phyloP scores from a whole-genome alignment of 2,329 filamentous ascomycete genomes.

The Emmonsiellopsis sp. region DNA sequence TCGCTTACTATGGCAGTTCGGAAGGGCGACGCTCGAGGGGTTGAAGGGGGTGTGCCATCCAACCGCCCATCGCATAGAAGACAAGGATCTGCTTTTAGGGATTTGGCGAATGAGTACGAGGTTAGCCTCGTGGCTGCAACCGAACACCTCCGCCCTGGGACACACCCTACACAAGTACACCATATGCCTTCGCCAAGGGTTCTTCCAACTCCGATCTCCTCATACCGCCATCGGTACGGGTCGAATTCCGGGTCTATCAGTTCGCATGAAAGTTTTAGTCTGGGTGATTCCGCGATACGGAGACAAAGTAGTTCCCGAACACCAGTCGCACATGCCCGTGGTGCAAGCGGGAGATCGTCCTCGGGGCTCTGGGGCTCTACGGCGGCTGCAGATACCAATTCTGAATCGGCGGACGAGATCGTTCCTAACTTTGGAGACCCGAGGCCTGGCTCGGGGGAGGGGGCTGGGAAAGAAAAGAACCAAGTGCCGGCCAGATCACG shows the following conservation, averaged over 20 bases:
- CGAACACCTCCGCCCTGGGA: conserved; percentile 49
- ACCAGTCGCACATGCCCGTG: neutral
- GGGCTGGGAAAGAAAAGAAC: neutral
- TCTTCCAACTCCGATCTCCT: conserved; percentile 17
- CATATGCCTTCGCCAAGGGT: conserved; percentile 15
- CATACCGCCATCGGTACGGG: conserved; percentile 26
- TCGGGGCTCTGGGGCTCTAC: conserved; percentile 31
- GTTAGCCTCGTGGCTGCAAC: conserved; percentile 52
- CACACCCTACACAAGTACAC: conserved; percentile 21
- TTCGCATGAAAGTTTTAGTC: conserved; percentile 19
- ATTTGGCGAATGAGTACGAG: conserved; percentile 42
- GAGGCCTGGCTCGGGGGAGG: neutral
- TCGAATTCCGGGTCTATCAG: conserved; percentile 17
- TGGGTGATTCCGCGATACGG: conserved; percentile 11
- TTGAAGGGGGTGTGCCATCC: neutral
- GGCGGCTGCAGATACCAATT: conserved; percentile 11
- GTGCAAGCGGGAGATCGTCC: conserved; percentile 10
- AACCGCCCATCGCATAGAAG: neutral
- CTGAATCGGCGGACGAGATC: conserved; percentile 22
- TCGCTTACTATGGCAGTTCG: conserved; percentile 82
- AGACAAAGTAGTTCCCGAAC: neutral
- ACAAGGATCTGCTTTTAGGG: conserved; percentile 10
- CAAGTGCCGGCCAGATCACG: conserved; percentile 21
- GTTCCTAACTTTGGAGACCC: conserved; percentile 29
- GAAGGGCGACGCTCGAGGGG: conserved; percentile 28